Conservation (phyloP, 768 basidiomycete genomes). For the Leccinum variicolor region DNA sequence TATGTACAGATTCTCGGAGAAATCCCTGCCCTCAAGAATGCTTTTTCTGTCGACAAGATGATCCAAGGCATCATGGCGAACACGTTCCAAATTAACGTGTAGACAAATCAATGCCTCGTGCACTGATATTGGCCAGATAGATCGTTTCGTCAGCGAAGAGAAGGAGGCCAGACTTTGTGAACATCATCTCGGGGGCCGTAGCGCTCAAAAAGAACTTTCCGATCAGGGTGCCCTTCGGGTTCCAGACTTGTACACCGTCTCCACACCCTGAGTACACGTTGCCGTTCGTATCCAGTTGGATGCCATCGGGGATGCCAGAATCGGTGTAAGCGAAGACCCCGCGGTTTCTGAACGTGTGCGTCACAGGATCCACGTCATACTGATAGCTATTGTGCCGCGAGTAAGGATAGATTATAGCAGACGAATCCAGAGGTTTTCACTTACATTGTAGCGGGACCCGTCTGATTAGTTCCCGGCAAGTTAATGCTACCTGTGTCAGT, state of each 20-base stretch:
- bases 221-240: constrained; percentile 50
- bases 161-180: constrained; percentile 39
- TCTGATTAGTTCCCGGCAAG: constrained; percentile 48
- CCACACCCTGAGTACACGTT: constrained; percentile 68
- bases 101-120: constrained; percentile 24
- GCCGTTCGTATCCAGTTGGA: constrained; percentile 59
- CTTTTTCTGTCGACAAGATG: background rate
- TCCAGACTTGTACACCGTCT: constrained; percentile 69
- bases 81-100: background rate
- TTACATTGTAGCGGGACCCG: constrained; percentile 67
- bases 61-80: background rate
- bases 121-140: constrained; percentile 35
- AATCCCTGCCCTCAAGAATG: background rate
- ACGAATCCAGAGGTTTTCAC: constrained; percentile 14
- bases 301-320: constrained; percentile 63
- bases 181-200: constrained; percentile 37
- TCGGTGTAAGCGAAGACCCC: constrained; percentile 67
- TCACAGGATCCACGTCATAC: constrained; percentile 59
- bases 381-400: constrained; percentile 46
- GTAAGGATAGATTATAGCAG: background rate
- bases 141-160: constrained; percentile 39
- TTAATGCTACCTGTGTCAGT: constrained; percentile 35
- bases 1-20: background rate
- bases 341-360: constrained; percentile 53
- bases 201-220: constrained; percentile 24